Percentiles rank a stretch among this genome's conserved stretches.
Conservation (phyloP, 2,329 filamentous ascomycete species). For the Penicillium sp. region DNA sequence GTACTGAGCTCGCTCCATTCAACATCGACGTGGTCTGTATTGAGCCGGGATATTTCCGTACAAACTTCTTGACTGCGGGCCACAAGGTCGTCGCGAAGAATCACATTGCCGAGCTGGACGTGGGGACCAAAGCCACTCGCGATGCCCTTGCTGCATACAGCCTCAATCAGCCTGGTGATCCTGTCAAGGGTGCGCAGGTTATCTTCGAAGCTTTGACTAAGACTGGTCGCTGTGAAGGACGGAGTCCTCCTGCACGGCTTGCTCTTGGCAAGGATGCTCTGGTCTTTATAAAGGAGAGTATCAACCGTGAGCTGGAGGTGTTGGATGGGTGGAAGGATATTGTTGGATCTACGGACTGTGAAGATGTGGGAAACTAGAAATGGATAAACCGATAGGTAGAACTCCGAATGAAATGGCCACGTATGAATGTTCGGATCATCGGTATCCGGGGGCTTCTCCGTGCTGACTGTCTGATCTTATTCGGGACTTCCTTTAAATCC, state of each 20-base stretch:
- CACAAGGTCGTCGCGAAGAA: background rate
- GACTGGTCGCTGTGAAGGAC: conserved; percentile 5
- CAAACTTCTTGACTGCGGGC: background rate
- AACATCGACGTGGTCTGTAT: background rate
- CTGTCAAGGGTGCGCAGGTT: conserved; percentile 9
- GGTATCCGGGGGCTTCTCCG: too few relatives aligned
- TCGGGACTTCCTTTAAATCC: too few relatives aligned
- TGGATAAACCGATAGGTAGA: too few relatives aligned
- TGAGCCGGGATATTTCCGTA: background rate
- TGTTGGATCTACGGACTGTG: too few relatives aligned
- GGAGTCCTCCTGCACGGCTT: background rate
- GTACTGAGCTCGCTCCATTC: background rate
- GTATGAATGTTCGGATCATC: too few relatives aligned
- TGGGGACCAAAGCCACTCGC: background rate
- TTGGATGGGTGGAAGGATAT: too few relatives aligned
- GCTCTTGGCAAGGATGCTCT: too few relatives aligned
- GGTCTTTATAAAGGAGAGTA: too few relatives aligned
- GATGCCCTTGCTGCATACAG: background rate
- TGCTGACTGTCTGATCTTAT: too few relatives aligned
- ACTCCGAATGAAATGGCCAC: too few relatives aligned
- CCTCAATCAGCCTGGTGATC: background rate
- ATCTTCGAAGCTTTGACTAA: conserved; percentile 15
- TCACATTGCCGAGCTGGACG: background rate
- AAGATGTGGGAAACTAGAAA: too few relatives aligned
- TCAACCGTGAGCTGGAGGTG: too few relatives aligned